Base-by-base conservation (phyloP, 2,329 filamentous ascomycete species). In the Ophiostoma ips region DNA sequence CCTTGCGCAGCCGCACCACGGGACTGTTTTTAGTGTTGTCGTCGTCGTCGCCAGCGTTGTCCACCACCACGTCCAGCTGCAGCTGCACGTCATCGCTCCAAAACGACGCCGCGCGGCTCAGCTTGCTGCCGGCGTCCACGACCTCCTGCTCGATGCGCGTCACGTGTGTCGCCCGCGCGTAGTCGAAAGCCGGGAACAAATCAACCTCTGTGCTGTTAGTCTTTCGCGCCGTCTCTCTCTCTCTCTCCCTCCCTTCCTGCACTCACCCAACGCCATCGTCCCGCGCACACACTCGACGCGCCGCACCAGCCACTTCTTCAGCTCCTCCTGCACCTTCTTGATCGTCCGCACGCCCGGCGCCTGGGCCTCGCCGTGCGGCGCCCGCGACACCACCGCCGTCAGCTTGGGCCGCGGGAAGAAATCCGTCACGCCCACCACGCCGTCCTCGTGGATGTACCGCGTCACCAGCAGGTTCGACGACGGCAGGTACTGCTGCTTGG, bases 401-500 rank as follows among this genome's bases (percentile, higher is more conserved):
- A 72, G 76, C 59, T 76, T 79, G 11, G 83, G 81, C 1, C 84
- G 73, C 0, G 83, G 83, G 56, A 88, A 87, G 65, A 87, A 88
- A 61, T 88, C 84, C 15, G 84, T 70, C 30, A 88, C 62, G 50
- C 84, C 82, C 11, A 84, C 76, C 1, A 87, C 84, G 1, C 84
- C 84, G 50, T 83, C 76, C 57, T 88, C 84, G 55, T 83, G 76
- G 55, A 87, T 82, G 62, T 83, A 87, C n/a, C 83, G 73, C 1
- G 84, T 88, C 62, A 87, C 81, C 2, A 88, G 68, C 52, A 88
- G 81, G 58, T 84, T 87, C 45, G 81, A 82, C 10, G 79, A 83
- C 0, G 83, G 83, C 2, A 87, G 71, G 58, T 88, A 88, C 60
- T 84, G 79, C 64, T 88, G 84, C 62, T 88, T 88, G 34, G 79